A percentile compares a stretch with the other conserved stretches of the same genome.
Conservation (phyloP, 441 rosid species). For the Euphorbia schlechtendalii region DNA sequence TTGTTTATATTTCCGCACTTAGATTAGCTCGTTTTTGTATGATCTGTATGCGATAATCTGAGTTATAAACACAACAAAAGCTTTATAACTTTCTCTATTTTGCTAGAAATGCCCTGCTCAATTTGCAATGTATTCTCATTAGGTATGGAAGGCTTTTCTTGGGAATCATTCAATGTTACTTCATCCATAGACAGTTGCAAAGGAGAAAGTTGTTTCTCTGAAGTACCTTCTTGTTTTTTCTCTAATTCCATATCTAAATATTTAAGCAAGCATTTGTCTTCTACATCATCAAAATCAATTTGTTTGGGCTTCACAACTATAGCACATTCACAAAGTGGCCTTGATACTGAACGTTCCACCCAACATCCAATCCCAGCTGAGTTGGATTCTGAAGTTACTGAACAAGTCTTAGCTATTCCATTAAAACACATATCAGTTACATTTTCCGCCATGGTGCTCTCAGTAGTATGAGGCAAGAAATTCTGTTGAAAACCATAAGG, state of each 20-base stretch:
- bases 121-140: conserved; percentile 20
- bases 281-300: conserved; percentile 42
- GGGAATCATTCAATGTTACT: conserved; percentile 24
- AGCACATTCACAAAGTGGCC: conserved; percentile 23
- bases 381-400: conserved; percentile 26
- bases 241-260: conserved; percentile 23
- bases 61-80: too few relatives aligned
- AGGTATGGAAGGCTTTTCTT: conserved; percentile 22
- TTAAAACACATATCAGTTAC: not conserved
- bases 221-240: conserved; percentile 21
- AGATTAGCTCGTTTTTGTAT: too few relatives aligned
- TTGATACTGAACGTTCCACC: conserved; percentile 24
- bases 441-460: conserved; percentile 16
- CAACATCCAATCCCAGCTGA: conserved; percentile 20
- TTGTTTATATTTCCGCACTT: too few relatives aligned
- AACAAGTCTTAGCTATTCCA: conserved; percentile 11
- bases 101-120: conserved; percentile 20
- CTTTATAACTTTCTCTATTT: conserved; percentile 23
- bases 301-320: conserved; percentile 37
- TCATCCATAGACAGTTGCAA: conserved; percentile 24
- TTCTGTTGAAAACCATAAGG: conserved; percentile 17
- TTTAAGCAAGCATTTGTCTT: conserved; percentile 26
- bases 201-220: conserved; percentile 20
- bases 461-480: conserved; percentile 17
- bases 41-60: too few relatives aligned